Percentiles rank a stretch among this genome's conserved stretches.
Evolutionary conservation across 1,284 basidiomycete genomes (phyloP).

Genomic region (Cystobasidium pallidum): DNA sequence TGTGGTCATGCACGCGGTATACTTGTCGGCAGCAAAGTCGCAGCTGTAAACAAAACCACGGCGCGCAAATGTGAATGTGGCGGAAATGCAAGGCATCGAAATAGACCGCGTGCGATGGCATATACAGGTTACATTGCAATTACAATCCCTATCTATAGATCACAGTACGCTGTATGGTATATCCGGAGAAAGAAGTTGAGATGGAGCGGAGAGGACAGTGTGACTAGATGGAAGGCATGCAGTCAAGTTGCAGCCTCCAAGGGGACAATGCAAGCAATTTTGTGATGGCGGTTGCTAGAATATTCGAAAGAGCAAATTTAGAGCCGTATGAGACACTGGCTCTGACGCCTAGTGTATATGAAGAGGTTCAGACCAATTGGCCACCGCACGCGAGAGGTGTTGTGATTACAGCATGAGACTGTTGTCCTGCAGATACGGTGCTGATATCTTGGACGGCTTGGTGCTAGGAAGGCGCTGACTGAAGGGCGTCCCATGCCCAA

Average conservation of each 20-base stretch:
- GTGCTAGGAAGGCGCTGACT: conserved; percentile 1
- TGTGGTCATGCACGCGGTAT: too few relatives aligned
- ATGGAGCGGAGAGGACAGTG: too few relatives aligned
- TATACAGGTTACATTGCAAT: background rate
- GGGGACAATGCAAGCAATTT: too few relatives aligned
- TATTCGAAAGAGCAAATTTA: too few relatives aligned
- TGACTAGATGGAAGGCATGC: too few relatives aligned
- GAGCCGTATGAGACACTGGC: too few relatives aligned
- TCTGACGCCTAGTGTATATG: too few relatives aligned
- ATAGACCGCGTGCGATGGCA: background rate
- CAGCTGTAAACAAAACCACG: background rate
- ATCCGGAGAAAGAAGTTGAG: background rate
- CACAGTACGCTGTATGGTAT: background rate
- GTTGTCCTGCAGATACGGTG: conserved; percentile 40
- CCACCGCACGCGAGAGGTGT: background rate
- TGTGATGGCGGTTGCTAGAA: too few relatives aligned
- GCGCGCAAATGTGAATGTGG: background rate
- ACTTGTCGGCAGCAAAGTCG: background rate
- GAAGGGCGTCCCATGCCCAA: background rate
- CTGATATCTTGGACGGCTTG: conserved; percentile 24
- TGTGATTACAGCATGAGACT: conserved; percentile 12
- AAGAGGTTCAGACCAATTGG: background rate
- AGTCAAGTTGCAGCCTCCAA: too few relatives aligned
- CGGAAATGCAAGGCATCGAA: background rate
- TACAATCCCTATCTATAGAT: background rate